These are phyloP conservation scores for Berberis thunbergii DNA, from an alignment of 164 flowering plant genomes.

Conservation along the genomic window DNA sequence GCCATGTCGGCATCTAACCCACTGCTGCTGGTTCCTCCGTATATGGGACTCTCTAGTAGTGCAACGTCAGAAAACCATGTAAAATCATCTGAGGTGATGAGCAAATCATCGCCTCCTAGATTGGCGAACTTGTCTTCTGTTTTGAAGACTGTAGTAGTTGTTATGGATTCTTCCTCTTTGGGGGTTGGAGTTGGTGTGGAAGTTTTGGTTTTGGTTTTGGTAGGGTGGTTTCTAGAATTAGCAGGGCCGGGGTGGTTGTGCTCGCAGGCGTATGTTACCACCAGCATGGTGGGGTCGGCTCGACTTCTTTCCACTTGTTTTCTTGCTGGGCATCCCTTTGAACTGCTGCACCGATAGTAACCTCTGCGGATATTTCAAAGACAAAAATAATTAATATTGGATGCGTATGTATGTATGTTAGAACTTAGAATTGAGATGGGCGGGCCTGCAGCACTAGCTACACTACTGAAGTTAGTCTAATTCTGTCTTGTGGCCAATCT, in stretches of 20 bases:
- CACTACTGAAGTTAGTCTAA: too few species aligned
- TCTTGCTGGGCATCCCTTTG: conserved; percentile 91
- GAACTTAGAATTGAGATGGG: neutral
- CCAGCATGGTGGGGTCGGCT: conserved; percentile 63
- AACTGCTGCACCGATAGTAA: conserved; percentile 82
- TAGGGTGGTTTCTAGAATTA: conserved; percentile 20
- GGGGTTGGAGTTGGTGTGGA: conserved; percentile 4
- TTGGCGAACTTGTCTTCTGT: conserved; percentile 25
- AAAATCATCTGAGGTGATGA: conserved; percentile 18
- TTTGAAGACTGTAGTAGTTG: conserved; percentile 10
- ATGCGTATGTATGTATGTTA: neutral
- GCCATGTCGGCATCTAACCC: conserved; percentile 24
- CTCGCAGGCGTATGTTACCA: conserved; percentile 80
- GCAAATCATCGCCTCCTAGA: conserved; percentile 16
- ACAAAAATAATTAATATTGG: neutral
- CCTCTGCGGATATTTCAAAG: conserved; percentile 36
- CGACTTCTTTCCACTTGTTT: conserved; percentile 90
- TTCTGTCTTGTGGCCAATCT: too few species aligned
- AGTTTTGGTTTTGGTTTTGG: conserved; percentile 10
- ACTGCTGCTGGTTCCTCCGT: conserved; percentile 10
- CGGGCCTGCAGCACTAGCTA: too few species aligned
- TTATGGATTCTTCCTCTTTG: conserved; percentile 8
- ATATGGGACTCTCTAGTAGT: conserved; percentile 47
- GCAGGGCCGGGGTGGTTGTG: conserved; percentile 83
- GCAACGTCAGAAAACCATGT: conserved; percentile 52